Conservation (phyloP, 371 early-diverging fungal species). For the Saksenaea vasiformis region DNA sequence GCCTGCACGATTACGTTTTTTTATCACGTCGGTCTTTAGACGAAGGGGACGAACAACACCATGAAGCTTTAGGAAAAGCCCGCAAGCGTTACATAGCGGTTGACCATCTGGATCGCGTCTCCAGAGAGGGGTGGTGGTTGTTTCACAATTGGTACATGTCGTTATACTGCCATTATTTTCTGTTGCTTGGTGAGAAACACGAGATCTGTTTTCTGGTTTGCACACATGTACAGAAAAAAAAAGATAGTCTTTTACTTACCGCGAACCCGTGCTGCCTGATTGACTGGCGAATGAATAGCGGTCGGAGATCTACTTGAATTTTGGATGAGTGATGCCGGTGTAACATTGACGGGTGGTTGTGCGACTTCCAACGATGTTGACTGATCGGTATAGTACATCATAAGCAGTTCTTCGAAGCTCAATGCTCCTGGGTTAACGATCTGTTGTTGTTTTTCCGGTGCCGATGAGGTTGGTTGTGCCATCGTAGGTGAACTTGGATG, state of each 20-base stretch:
- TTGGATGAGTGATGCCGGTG: neutral
- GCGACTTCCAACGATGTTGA: neutral
- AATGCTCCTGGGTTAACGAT: constrained; percentile 22
- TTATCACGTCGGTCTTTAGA: constrained; percentile 77
- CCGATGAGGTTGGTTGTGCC: neutral
- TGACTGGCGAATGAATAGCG: neutral
- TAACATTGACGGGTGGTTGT: neutral
- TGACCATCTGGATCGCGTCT: constrained; percentile 75
- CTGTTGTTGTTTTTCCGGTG: neutral
- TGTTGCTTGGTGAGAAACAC: constrained; percentile 24
- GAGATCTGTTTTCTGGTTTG: constrained; percentile 8
- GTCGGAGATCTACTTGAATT: neutral
- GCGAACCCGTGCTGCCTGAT: neutral
- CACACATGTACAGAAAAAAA: constrained; percentile 3
- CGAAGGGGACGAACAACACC: constrained; percentile 73
- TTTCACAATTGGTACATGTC: constrained; percentile 87
- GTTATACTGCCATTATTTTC: constrained; percentile 15
- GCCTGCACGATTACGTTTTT: constrained; percentile 69
- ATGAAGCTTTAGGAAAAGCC: constrained; percentile 80
- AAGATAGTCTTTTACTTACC: neutral
- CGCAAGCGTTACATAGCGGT: constrained; percentile 63
- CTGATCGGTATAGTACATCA: constrained; percentile 18
- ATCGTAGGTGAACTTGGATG: neutral
- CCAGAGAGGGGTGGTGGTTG: constrained; percentile 93
- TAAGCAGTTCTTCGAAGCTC: constrained; percentile 29